Base-by-base conservation (phyloP, 2,329 filamentous ascomycete genomes). In the Drechslerella coelobrocha region DNA sequence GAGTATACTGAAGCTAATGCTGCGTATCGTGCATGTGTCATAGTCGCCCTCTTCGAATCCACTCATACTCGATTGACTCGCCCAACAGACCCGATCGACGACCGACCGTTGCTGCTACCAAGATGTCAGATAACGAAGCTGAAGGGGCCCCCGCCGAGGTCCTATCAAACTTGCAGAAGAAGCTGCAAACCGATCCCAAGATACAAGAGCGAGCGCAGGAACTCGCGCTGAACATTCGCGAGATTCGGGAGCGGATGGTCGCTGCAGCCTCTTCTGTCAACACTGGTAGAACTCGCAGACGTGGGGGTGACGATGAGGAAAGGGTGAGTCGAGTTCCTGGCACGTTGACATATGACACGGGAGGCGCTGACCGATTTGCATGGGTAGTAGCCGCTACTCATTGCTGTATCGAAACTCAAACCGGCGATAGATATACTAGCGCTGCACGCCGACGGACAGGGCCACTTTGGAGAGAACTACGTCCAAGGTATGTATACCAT, bases 381-480 rank as follows among this genome's bases (percentile, higher is more conserved):
- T 19, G 34, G 41, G 26, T 57, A 57, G 47, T 59, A 68, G 62
- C 45, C 55, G 17, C 29, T 54, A 8, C 84, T 99, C 39, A 92
- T 99, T 43, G 93, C 94, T 26, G 94, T 99, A 53, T 97, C 92
- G 41, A 99, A 99, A 80, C 84, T 97, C 74, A 97, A 99, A 81
- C 93, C 94, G 12, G 91, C 88, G 68, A 90, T 90, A 76, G 94
- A 99, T 79, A 89, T 99, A 76, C 83, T 96, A 61, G 89, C 92
- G 27, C 85, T 99, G 0, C 89, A 95, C 80, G 79, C 82, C 0
- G 82, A 84, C 0, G 78, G 81, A 0, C 90, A 92, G 60, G 75
- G 83, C 17, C 91, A 99, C 80, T 97, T 97, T 79, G 94, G 94
- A 76, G 94, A 99, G 81, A 99, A 99, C 82, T 99, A 99, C 81